Base-by-base conservation (phyloP, 768 basidiomycete genomes). In the Suillus americanus region DNA sequence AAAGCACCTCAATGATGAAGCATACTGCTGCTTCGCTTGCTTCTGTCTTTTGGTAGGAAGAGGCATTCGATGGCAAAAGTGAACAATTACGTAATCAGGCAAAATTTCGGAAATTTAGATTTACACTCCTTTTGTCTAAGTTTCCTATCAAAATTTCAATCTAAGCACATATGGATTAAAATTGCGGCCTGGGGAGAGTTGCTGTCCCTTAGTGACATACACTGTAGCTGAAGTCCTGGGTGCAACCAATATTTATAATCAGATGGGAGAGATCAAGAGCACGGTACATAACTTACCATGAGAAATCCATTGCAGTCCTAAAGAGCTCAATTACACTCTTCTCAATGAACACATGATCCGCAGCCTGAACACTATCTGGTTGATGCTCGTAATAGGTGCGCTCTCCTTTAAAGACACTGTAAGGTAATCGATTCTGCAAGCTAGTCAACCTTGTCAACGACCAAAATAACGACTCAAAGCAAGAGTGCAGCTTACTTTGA, bases 321-420 rank as follows among this genome's bases (percentile, higher is more conserved):
- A 63, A 33, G 62, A 64, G 50, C 71, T 73, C 1, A 61, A 66
- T n/a, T 10, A 74, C 62, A 30, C 56, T 63, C 10, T 64, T 41
- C 51, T 77, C 71, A 2, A 71, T 69, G 62, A 66, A 76, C 23
- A 73, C 73, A 50, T 74, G 73, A 23, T 75, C 72, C 0, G 66
- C 72, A 57, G 72, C 71, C 43, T 74, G 69, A 41, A 76, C 59
- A n/a, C 67, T 70, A 8, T 67, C 53, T 0, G 73, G 71, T 2
- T 65, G 66, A 2, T 63, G 66, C 1, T 35, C 43, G 50, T 74
- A 74, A 53, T 76, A 76, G 0, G 62, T 71, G 0, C 69, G 61
- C 25, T 61, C 38, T 23, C 66, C 62, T 3, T 60, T 48, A 23
- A 64, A 57, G 4, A 72, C 70, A n/a, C 63, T 59, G 46, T 62